Evolutionary conservation across 2,329 filamentous ascomycete genomes (phyloP).

Genomic region (Metarhizium anisopliae): DNA sequence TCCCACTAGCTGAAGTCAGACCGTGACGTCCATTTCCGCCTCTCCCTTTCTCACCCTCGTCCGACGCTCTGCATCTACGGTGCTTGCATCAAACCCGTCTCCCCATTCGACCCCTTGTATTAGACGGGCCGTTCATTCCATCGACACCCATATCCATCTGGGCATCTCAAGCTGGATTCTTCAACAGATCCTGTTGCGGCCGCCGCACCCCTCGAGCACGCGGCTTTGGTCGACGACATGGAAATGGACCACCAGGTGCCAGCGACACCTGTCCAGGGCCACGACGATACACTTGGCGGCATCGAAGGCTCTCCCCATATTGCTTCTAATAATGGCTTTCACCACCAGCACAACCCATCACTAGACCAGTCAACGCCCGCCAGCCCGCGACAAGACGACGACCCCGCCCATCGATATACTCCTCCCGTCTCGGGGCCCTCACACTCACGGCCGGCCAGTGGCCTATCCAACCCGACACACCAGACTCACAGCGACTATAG

Average conservation of each 20-base stretch:
- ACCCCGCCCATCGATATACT: slow-evolving; percentile 35
- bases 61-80: slow-evolving; percentile 9
- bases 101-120: slow-evolving; percentile 3
- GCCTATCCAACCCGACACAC: slow-evolving; percentile 36
- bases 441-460: slow-evolving; percentile 47
- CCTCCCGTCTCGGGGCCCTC: slow-evolving; percentile 36
- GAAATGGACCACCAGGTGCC: slow-evolving; percentile 26
- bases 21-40: slow-evolving; percentile 5
- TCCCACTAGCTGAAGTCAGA: slow-evolving; percentile 1
- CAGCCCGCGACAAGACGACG: slow-evolving; percentile 33
- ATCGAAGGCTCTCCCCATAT: slow-evolving; percentile 39
- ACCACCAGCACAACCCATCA: slow-evolving; percentile 38
- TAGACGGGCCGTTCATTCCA: slow-evolving; percentile 3
- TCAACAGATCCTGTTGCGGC: slow-evolving; percentile 26
- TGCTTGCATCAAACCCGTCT: background rate
- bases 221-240: slow-evolving; percentile 42
- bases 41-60: slow-evolving; percentile 8
- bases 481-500: slow-evolving; percentile 36
- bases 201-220: slow-evolving; percentile 16
- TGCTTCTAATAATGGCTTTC: slow-evolving; percentile 25
- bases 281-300: slow-evolving; percentile 41
- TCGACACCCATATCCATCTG: slow-evolving; percentile 7
- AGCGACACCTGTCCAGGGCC: slow-evolving; percentile 22
- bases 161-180: slow-evolving; percentile 39
- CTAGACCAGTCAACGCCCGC: slow-evolving; percentile 38